phyloP scores from a whole-genome alignment of 192 early-diverging fungal species.

The Backusella tarrabulga region DNA sequence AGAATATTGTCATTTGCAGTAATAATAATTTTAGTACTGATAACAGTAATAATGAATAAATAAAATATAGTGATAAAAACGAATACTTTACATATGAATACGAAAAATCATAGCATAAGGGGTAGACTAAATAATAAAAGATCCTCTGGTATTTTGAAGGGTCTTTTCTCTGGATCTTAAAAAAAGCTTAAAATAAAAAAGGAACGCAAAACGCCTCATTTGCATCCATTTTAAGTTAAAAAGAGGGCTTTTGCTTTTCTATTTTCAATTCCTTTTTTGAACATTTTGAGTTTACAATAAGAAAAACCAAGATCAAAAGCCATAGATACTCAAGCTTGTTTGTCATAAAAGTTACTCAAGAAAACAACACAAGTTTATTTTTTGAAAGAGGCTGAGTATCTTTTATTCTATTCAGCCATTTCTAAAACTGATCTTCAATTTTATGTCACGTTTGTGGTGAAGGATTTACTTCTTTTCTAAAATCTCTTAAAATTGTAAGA shows the following conservation, averaged over 20 bases:
- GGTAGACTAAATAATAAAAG: no score
- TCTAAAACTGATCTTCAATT: not conserved
- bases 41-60: no score
- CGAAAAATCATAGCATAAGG: not conserved
- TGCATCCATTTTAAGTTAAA: slow-evolving; percentile 1
- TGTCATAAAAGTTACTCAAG: not conserved
- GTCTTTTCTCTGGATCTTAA: not conserved
- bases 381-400: not conserved
- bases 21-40: no score
- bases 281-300: not conserved
- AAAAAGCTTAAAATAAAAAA: not conserved
- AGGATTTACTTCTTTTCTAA: not conserved
- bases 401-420: not conserved
- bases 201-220: not conserved
- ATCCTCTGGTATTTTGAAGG: not conserved
- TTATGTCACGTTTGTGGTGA: not conserved
- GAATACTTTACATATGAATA: not conserved
- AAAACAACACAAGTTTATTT: not conserved
- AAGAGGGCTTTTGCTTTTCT: slow-evolving; percentile 3
- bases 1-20: no score
- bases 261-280: not conserved
- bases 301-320: not conserved
- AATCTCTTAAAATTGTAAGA: not conserved
- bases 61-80: no score
- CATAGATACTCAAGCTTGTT: not conserved